A percentile compares a stretch with the other conserved stretches of the same genome.
Conservation (phyloP, 805 yeast species). For the Candida corydali region DNA sequence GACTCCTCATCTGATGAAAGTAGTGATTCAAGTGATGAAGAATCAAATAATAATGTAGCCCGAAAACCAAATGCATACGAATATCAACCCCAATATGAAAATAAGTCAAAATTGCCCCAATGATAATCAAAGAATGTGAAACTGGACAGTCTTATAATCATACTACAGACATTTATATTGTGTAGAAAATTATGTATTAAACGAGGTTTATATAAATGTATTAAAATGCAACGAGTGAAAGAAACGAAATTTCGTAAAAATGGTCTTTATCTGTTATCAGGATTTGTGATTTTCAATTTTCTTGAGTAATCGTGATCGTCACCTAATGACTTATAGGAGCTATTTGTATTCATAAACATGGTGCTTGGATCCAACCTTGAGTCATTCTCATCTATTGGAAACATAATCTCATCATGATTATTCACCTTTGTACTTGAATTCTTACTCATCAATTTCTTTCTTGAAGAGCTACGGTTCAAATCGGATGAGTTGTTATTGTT, state of each 20-base stretch:
- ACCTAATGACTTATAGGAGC: conserved; percentile 25
- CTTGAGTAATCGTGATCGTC: conserved; percentile 35
- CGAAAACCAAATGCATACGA: conserved; percentile 79
- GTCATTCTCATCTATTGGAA: conserved; percentile 31
- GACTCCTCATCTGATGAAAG: conserved; percentile 37
- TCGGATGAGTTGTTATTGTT: conserved; percentile 13
- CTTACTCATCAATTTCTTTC: conserved; percentile 21
- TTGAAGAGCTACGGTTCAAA: conserved; percentile 24
- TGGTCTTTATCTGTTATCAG: conserved; percentile 8
- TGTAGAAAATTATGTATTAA: not conserved
- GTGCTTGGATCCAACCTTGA: conserved; percentile 20
- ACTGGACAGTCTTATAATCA: not conserved
- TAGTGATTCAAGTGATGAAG: conserved; percentile 23
- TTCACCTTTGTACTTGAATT: conserved; percentile 1
- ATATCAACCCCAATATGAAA: conserved; percentile 65
- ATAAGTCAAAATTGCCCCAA: conserved; percentile 9
- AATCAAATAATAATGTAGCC: conserved; percentile 27
- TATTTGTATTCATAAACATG: conserved; percentile 22
- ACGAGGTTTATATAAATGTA: not conserved
- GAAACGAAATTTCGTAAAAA: not conserved
- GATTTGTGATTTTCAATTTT: conserved; percentile 26
- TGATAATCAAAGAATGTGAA: not conserved
- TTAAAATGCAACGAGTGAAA: not conserved
- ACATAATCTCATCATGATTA: conserved; percentile 20
- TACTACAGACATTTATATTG: not conserved